Percentiles rank a stretch among this genome's conserved stretches.
Conservation (phyloP, 2,329 filamentous ascomycete species). For the Monosporascus sp. region DNA sequence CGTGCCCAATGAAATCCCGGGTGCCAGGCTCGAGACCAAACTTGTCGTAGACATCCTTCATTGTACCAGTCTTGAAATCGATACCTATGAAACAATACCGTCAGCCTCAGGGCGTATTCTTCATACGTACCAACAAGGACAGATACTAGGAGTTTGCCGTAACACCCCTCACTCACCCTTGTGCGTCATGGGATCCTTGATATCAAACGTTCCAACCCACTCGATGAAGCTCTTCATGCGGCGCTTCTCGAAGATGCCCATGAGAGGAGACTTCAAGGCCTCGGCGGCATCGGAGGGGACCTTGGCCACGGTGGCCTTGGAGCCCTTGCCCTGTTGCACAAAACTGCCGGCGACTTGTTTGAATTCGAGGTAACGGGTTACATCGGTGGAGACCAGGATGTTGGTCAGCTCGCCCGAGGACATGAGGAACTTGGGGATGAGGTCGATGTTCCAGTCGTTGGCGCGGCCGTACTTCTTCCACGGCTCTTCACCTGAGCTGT, state of each 20-base stretch:
- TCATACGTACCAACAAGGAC: neutral
- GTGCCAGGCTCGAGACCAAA: conserved; percentile 87
- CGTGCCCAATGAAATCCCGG: conserved; percentile 93
- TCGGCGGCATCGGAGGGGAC: conserved; percentile 90
- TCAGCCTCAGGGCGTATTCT: neutral
- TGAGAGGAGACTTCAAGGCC: conserved; percentile 84
- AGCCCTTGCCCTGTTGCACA: conserved; percentile 80
- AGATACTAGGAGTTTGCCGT: neutral
- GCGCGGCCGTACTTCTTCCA: conserved; percentile 96
- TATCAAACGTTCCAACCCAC: conserved; percentile 85
- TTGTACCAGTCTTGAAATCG: conserved; percentile 71
- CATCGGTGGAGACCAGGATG: conserved; percentile 94
- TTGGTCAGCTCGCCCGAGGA: conserved; percentile 97
- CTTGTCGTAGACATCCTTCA: conserved; percentile 99
- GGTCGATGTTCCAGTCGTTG: conserved; percentile 99
- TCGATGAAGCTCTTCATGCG: conserved; percentile 95
- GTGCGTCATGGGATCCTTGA: conserved; percentile 77
- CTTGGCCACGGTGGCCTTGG: conserved; percentile 90
- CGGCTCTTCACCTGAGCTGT: conserved; percentile 71
- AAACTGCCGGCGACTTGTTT: conserved; percentile 94
- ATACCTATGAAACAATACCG: conserved; percentile 51
- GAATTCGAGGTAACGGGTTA: conserved; percentile 84
- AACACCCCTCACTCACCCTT: conserved; percentile 58
- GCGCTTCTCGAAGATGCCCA: conserved; percentile 97
- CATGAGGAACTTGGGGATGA: conserved; percentile 98